Percentiles rank a stretch among this genome's conserved stretches.
Conservation (phyloP, 495 filamentous ascomycete genomes). For the Cladorrhinum samala region DNA sequence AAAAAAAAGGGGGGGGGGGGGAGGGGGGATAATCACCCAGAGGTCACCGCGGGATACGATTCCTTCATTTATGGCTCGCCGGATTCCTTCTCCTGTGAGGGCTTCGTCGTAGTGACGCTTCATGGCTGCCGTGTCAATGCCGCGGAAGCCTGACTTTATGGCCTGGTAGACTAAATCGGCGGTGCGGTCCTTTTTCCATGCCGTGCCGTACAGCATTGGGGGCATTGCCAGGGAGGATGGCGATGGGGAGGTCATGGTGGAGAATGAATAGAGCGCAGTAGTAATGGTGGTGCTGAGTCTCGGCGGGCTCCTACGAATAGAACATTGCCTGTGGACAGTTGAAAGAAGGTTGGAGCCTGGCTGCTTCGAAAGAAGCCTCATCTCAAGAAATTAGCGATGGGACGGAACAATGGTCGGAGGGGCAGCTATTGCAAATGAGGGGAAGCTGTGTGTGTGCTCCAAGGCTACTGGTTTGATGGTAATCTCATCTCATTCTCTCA, state of each 20-base stretch:
- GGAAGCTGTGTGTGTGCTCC: conserved; percentile 3
- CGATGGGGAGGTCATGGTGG: conserved; percentile 10
- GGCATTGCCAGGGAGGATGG: conserved; percentile 36
- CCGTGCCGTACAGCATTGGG: conserved; percentile 71
- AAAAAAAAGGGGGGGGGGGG: conserved; percentile 3
- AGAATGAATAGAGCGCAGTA: too few species aligned
- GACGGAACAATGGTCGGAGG: not conserved
- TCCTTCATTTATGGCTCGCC: conserved; percentile 50
- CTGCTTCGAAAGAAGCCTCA: too few species aligned
- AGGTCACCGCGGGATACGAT: conserved; percentile 54
- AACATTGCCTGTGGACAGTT: too few species aligned
- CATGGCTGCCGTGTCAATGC: conserved; percentile 73
- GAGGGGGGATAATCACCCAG: conserved; percentile 22
- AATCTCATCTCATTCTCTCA: not conserved
- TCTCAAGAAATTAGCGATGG: not conserved
- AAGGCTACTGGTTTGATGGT: too few species aligned
- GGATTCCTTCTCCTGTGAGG: conserved; percentile 61
- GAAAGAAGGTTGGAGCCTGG: too few species aligned
- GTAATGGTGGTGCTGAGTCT: too few species aligned
- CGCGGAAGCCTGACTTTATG: conserved; percentile 63
- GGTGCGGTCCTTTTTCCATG: conserved; percentile 77
- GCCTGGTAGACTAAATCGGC: conserved; percentile 62
- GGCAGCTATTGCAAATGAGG: not conserved
- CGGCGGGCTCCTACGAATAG: too few species aligned
- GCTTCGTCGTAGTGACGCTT: conserved; percentile 73